Percentiles rank a stretch among this genome's conserved stretches.
phyloP scores from a whole-genome alignment of 108 stramenopile genomes.

The Thalassiosira profunda region DNA sequence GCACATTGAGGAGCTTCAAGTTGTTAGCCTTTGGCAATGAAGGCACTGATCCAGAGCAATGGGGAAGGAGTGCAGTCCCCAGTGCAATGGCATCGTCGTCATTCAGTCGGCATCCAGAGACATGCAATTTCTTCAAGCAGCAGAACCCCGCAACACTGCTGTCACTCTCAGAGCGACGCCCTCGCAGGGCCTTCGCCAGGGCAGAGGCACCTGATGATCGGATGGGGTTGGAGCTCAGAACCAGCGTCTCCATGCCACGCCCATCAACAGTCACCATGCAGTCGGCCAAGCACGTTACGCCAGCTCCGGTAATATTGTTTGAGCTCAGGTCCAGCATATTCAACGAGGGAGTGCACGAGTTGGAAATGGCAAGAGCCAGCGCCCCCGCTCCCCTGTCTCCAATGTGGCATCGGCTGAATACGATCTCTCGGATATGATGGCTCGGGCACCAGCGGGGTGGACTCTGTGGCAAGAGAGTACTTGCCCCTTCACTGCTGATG shows the following conservation, averaged over 20 bases:
- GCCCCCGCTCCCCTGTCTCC: background rate
- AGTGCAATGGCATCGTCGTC: background rate
- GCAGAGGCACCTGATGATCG: background rate
- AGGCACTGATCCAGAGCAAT: background rate
- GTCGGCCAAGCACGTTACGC: slow-evolving; percentile 1
- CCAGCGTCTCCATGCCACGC: background rate
- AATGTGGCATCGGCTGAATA: background rate
- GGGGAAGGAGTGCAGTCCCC: background rate
- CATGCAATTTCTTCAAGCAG: background rate
- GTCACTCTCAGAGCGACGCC: background rate
- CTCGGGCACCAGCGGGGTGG: slow-evolving; percentile 2
- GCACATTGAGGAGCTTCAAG: background rate
- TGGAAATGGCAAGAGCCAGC: slow-evolving; percentile 3
- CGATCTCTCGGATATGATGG: background rate
- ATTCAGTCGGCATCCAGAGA: background rate
- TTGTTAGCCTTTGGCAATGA: background rate
- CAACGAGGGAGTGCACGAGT: background rate
- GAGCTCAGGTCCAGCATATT: background rate
- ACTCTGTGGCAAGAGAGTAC: too few relatives aligned
- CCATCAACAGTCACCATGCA: background rate
- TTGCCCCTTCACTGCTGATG: background rate
- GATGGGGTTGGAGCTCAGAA: background rate
- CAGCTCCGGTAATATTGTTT: background rate
- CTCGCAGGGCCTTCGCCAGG: background rate
- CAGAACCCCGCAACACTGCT: background rate